A percentile compares a stretch with the other conserved stretches of the same genome.
Conservation (phyloP, 371 early-diverging fungal genomes). For the Rhizopus sp. region DNA sequence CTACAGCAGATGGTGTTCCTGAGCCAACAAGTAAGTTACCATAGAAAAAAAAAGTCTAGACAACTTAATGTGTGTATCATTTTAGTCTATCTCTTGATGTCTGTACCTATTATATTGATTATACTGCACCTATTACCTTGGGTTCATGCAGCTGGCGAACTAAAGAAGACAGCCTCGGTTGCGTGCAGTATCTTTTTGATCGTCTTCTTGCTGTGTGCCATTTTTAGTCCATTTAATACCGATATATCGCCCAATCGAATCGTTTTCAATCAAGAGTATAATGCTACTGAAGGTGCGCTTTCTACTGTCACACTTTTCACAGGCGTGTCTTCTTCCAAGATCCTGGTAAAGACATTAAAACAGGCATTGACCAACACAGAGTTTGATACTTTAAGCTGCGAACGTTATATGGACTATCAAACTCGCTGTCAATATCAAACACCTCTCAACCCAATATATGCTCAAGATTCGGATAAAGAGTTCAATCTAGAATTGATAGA, state of each 20-base stretch:
- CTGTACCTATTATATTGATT: conserved; percentile 24
- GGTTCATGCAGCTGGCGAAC: conserved; percentile 32
- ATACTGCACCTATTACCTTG: conserved; percentile 34
- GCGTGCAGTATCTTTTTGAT: conserved; percentile 15
- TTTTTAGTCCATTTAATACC: conserved; percentile 23
- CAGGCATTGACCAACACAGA: conserved; percentile 13
- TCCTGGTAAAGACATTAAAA: conserved; percentile 14
- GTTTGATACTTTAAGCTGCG: conserved; percentile 15
- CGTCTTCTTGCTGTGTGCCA: conserved; percentile 14
- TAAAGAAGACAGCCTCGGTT: conserved; percentile 10
- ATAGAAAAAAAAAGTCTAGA: background rate
- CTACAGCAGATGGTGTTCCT: conserved; percentile 56
- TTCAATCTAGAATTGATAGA: background rate
- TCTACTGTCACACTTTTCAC: conserved; percentile 30
- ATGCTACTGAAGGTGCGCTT: conserved; percentile 16
- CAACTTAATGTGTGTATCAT: background rate
- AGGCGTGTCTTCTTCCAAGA: conserved; percentile 14
- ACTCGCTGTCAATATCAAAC: conserved; percentile 25
- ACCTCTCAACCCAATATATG: conserved; percentile 20
- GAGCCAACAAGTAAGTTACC: conserved; percentile 42
- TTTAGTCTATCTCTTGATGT: conserved; percentile 35
- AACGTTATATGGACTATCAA: conserved; percentile 15
- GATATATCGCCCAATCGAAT: conserved; percentile 28
- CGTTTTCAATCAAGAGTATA: conserved; percentile 32
- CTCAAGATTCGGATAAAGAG: conserved; percentile 12